These are phyloP conservation scores for Blastobotrys petasosporus DNA, from an alignment of 1,139 yeast species.

Conservation along the genomic window DNA sequence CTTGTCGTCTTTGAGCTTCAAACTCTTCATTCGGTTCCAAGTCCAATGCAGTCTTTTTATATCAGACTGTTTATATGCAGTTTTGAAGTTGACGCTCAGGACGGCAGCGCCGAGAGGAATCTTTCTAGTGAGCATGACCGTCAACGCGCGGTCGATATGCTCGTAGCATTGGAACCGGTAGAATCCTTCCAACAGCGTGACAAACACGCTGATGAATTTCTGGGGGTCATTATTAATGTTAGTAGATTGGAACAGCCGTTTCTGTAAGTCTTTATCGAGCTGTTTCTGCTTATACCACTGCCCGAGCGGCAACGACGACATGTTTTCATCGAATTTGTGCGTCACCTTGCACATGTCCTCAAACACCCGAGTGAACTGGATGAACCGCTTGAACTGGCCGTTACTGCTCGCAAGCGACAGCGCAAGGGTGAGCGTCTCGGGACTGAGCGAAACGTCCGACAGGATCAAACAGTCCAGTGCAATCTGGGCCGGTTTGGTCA, in stretches of 20 bases:
- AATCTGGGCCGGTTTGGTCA: constrained; percentile 25
- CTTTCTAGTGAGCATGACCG: constrained; percentile 18
- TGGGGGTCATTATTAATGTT: neutral
- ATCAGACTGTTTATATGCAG: constrained; percentile 21
- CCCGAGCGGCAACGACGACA: constrained; percentile 7
- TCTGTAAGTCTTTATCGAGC: constrained; percentile 5
- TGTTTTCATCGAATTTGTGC: constrained; percentile 1
- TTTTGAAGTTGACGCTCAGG: constrained; percentile 21
- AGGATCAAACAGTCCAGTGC: constrained; percentile 22
- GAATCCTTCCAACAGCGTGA: constrained; percentile 21
- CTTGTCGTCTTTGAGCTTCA: constrained; percentile 1
- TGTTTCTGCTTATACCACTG: constrained; percentile 4
- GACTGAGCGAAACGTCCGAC: constrained; percentile 21
- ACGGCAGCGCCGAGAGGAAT: constrained; percentile 18
- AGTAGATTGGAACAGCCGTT: neutral
- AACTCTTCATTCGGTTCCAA: constrained; percentile 14
- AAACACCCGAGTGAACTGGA: constrained; percentile 17
- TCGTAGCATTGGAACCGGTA: constrained; percentile 19
- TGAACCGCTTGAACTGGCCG: constrained; percentile 17
- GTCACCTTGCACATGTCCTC: constrained; percentile 7
- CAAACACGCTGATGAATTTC: constrained; percentile 6
- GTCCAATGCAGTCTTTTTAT: constrained; percentile 23
- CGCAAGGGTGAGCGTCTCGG: constrained; percentile 19
- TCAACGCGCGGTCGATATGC: constrained; percentile 22
- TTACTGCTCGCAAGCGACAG: constrained; percentile 20